Conservation (phyloP, 2,329 filamentous ascomycete genomes). For the Neofusicoccum sp. region DNA sequence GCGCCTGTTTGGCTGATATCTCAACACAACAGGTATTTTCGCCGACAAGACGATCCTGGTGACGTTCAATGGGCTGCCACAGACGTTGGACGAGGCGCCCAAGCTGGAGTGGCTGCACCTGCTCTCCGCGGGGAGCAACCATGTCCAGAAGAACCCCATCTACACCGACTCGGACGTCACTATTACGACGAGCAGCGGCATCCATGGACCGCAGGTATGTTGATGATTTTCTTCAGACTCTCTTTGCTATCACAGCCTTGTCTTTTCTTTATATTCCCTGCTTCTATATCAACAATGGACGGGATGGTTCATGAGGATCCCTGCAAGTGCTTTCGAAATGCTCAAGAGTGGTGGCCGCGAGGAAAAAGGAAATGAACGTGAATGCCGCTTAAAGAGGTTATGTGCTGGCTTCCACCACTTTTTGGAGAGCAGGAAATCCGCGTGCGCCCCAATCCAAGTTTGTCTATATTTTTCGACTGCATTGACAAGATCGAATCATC, state of each 20-base stretch:
- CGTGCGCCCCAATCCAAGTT: not conserved
- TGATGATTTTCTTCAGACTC: not conserved
- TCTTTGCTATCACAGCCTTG: not conserved
- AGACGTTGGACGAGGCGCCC: conserved; percentile 38
- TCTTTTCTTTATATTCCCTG: not conserved
- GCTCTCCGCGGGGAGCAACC: conserved; percentile 61
- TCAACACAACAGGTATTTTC: conserved; percentile 37
- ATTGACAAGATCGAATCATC: no score
- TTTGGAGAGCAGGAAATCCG: not conserved
- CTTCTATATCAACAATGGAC: no score
- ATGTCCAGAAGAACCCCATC: conserved; percentile 55
- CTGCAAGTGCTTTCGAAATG: no score
- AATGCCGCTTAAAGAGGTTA: not conserved
- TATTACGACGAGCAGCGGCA: conserved; percentile 58
- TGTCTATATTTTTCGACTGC: no score
- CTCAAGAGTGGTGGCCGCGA: no score
- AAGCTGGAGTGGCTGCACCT: conserved; percentile 57
- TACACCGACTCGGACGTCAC: conserved; percentile 56
- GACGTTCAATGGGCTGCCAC: conserved; percentile 52
- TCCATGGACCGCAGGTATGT: conserved; percentile 59
- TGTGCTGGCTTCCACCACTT: not conserved
- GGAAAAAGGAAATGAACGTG: no score
- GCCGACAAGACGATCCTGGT: conserved; percentile 50
- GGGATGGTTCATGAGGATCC: no score
- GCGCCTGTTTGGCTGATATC: not conserved